Base-by-base conservation (phyloP, 179 eudicot genomes). In the Vitellaria paradoxa region DNA sequence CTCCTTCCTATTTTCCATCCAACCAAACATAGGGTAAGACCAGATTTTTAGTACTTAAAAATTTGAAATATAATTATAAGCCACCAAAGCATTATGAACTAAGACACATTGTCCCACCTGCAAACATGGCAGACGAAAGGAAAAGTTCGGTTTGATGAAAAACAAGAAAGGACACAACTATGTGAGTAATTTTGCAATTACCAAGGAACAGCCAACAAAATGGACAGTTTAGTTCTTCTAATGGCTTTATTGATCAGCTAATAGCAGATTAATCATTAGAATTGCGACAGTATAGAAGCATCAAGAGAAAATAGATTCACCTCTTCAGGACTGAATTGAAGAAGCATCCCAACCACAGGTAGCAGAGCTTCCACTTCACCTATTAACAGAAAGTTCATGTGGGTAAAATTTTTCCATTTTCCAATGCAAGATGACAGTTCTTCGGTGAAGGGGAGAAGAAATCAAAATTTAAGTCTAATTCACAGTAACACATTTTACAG, bases 241-340 rank as follows among this genome's bases (percentile, higher is more conserved):
- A 37, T 69, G n/a, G 15, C 65, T 21, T 18, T 0, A 46, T 21
- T 14, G 15, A 30, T 52, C 40, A 20, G 18, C n/a, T 71, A 6
- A 52, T 9, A 23, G 23, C 40, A 23, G 6, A 6, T 53, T 52
- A 53, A 52, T 45, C 71, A 0, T 5, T 50, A 50, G 62, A 75
- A 50, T 65, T 20, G 47, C 18, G 2, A 52, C 30, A 75, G 7
- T 30, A 75, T 53, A 47, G 64, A 14, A 64, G 52, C 53, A 71
- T 52, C 49, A 67, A 68, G 59, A 30, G 49, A 62, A 11, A 45
- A 71, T 45, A 71, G 76, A 18, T 53, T 87, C 72, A 96, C 99
- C 99, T 96, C 99, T 13, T 92, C 97, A n/a, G 97, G 99, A 83
- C 99, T 96, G 89, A 96, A 94, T 82, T 96, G 99, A 79, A 96